Evolutionary conservation across 2,329 filamentous ascomycete genomes (phyloP).

Genomic region (Fusarium sp.): DNA sequence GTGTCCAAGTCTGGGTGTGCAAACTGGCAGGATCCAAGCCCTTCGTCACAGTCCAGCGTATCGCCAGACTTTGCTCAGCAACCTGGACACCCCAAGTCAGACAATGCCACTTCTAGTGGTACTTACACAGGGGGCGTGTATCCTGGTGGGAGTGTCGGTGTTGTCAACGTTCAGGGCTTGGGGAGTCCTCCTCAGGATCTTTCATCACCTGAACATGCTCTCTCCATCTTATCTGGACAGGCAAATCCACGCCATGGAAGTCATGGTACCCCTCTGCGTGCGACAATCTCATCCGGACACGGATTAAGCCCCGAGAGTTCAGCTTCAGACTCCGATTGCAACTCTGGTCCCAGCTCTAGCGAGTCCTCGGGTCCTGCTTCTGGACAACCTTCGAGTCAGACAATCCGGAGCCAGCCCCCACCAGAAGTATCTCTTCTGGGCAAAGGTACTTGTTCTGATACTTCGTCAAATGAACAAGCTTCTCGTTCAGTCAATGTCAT

Average conservation of each 20-base stretch:
- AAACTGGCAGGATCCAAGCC: neutral
- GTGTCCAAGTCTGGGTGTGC: neutral
- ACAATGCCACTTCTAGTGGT: neutral
- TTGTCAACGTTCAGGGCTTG: neutral
- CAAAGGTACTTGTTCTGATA: neutral
- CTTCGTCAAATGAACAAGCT: neutral
- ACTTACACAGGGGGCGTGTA: conserved; percentile 4
- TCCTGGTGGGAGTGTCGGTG: neutral
- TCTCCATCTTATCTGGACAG: neutral
- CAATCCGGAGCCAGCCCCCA: neutral
- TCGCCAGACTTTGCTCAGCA: neutral
- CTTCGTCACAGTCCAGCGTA: neutral
- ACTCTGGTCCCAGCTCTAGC: neutral
- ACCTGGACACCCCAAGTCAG: neutral
- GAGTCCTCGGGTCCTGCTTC: neutral
- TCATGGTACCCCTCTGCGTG: neutral
- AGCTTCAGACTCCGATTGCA: neutral
- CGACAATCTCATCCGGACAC: neutral
- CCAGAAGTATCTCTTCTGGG: neutral
- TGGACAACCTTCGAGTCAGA: neutral
- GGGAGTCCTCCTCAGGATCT: neutral
- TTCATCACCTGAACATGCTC: neutral
- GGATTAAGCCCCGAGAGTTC: neutral
- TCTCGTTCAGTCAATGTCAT: neutral
- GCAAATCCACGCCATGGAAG: neutral